These are phyloP conservation scores for Ophiostoma novo-ulmi DNA, from an alignment of 2,329 filamentous ascomycete species.

Conservation along the genomic window DNA sequence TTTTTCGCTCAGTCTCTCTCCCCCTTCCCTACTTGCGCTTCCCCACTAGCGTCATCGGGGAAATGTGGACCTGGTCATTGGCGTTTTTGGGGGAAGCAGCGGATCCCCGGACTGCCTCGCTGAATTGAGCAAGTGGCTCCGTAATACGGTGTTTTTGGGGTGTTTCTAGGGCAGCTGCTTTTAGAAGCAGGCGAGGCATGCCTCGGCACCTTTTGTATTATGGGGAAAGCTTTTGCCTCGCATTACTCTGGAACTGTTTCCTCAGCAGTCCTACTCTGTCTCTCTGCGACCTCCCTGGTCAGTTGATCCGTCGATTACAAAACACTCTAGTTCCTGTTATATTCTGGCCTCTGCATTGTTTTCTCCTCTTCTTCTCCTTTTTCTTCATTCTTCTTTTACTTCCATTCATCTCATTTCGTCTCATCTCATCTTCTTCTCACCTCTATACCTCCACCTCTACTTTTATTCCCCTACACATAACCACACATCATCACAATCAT, in stretches of 20 bases:
- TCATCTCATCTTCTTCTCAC: neutral
- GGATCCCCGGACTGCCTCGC: conserved; percentile 12
- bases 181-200: neutral
- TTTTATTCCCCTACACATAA: neutral
- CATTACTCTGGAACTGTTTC: neutral
- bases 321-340: conserved; percentile 4
- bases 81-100: conserved; percentile 13
- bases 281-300: neutral
- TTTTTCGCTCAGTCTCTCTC: neutral
- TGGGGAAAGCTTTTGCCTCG: conserved; percentile 13
- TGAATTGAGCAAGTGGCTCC: conserved; percentile 14
- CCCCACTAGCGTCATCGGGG: conserved; percentile 10
- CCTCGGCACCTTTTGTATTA: conserved; percentile 16
- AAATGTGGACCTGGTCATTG: neutral
- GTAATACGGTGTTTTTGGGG: neutral
- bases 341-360: neutral
- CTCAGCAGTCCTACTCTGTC: neutral
- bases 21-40: neutral
- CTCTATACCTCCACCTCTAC: no score
- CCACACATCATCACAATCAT: conserved; percentile 4
- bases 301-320: neutral
- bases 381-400: neutral
- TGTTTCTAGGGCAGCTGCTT: conserved; percentile 6
- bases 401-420: neutral
- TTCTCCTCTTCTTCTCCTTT: neutral